Base-by-base conservation (phyloP, 345 rosid genomes). In the Isatis tinctoria region DNA sequence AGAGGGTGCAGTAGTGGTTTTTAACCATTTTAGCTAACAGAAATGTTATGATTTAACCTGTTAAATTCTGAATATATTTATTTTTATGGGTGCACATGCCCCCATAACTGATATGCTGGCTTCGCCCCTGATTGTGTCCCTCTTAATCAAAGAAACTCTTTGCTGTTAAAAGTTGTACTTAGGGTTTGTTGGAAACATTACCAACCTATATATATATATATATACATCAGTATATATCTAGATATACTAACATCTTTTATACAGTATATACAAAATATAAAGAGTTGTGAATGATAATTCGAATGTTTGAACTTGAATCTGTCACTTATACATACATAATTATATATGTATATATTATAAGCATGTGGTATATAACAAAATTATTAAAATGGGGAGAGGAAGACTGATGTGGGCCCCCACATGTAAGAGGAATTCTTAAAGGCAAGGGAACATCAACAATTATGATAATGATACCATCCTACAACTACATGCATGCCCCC, bases 121-220 rank as follows among this genome's bases (percentile, higher is more conserved):
- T n/a, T n/a, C n/a, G n/a, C n/a, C n/a, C n/a, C n/a, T n/a, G n/a
- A 64, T 63, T 14, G 48, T 76, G 71, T 76, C 67, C 75, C 80
- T 64, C 61, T 45, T 35, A 56, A 58, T 70, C 61, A 44, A 76
- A 76, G 72, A n/a, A 70, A 56, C 28, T 10, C 72, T 16, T 56
- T 56, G 54, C 54, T 64, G 71, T 69, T 70, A 69, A 69, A 69
- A 76, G 75, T 35, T 70, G 79, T 64, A 65, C 54, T 76, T 56
- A 63, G 59, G 49, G 47, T 76, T 76, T 77, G 72, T 64, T 70
- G 76, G 72, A 61, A 75, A 69, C 74, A 53, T 75, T 75, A 75
- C 74, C 79, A 61, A 75, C 69, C 69, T 54, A 20, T 37, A 37
- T 10, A 35, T 35, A 35, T 1, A 35, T 8, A 33, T 33, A 33